These are phyloP conservation scores for Pugionium cornutum DNA, from an alignment of 345 rosid species.

Conservation along the genomic window DNA sequence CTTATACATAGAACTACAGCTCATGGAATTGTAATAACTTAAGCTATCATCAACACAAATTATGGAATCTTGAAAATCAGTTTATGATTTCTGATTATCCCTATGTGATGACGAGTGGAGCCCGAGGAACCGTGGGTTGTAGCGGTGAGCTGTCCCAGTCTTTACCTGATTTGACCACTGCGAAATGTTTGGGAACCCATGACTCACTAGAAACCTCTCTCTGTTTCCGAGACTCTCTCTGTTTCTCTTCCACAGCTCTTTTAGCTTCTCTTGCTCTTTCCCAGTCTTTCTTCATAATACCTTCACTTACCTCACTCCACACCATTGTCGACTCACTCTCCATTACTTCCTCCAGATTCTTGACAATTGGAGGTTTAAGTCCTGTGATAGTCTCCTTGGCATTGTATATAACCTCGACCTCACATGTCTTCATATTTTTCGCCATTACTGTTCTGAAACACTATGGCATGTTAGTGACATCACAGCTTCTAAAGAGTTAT, in stretches of 20 bases:
- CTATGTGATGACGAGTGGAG: constrained; percentile 51
- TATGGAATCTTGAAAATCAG: constrained; percentile 11
- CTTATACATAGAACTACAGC: too few relatives aligned
- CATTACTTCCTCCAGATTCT: constrained; percentile 52
- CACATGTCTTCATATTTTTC: constrained; percentile 55
- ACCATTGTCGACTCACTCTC: constrained; percentile 59
- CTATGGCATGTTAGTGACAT: not conserved
- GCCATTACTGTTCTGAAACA: constrained; percentile 53
- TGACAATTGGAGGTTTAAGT: constrained; percentile 56
- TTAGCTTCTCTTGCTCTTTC: constrained; percentile 69
- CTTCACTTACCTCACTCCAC: constrained; percentile 69
- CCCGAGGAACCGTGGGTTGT: constrained; percentile 51
- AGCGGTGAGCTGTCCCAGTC: constrained; percentile 70
- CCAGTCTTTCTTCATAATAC: constrained; percentile 65
- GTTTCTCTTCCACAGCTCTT: constrained; percentile 61
- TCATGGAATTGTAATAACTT: constrained; percentile 4
- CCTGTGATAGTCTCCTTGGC: constrained; percentile 56
- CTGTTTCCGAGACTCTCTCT: constrained; percentile 51
- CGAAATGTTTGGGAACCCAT: constrained; percentile 74
- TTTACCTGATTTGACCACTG: constrained; percentile 34
- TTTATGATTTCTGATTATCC: not conserved
- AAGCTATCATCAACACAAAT: not conserved
- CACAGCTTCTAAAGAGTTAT: not conserved
- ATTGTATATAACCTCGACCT: constrained; percentile 52
- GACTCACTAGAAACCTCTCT: constrained; percentile 52